Base-by-base conservation (phyloP, 805 yeast genomes). In the Sungouiozyma intestinalis region DNA sequence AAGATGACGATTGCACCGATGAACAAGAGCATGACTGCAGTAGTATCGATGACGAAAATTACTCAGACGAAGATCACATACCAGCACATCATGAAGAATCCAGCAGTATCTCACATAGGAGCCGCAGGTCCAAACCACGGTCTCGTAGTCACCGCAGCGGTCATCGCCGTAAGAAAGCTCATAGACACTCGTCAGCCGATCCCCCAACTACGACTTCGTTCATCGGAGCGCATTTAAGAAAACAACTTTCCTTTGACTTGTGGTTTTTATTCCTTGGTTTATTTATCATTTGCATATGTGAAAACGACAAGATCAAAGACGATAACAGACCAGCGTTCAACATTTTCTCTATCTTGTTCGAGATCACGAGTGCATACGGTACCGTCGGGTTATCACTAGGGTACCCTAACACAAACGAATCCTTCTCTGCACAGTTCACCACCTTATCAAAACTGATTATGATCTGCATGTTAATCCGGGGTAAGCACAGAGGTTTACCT, bases 401-500 rank as follows among this genome's bases (percentile, higher is more conserved):
- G 0, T 87, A 79, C 50, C 84, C 94, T 0, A 66, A 65, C 37
- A 66, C 74, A 2, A 67, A 73, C 46, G 69, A 86, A 6, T 85
- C 97, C 1, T 75, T 92, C 38, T 72, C 81, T 15, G 86, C 76
- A 0, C 75, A 81, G 55, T 85, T 90, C 58, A 73, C 74, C 16
- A 71, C 72, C 0, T 53, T 90, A 6, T 82, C 95, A 1, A 92
- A 92, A 56, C 67, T 92, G 36, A 85, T 90, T 2, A 78, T 92
- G 33, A 78, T 85, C 48, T 90, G 87, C 4, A 77, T 87, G 81
- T 78, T 92, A 83, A 73, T 92, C 36, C 77, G 98, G 66, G 97
- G 98, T 8, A 73, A 97, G 45, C 97, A 88, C 55, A 85, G 98
- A 73, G 97, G 97, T 32, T 69, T 92, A 45, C 98, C 98, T 1